Conservation (phyloP, 1,284 basidiomycete species). For the Waitea zeae region DNA sequence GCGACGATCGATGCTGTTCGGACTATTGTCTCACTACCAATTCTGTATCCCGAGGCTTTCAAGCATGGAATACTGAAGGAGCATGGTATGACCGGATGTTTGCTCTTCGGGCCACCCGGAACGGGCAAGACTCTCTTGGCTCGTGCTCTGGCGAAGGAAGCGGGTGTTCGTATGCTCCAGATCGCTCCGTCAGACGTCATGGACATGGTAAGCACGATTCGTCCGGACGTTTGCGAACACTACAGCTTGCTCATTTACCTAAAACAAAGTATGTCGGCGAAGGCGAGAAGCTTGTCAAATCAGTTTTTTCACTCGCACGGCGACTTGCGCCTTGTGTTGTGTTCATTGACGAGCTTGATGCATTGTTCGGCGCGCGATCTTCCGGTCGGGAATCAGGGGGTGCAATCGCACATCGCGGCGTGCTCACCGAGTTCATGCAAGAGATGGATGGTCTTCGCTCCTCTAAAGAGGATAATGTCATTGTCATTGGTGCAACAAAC, state of each 20-base stretch:
- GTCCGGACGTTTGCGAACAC: conserved; percentile 3
- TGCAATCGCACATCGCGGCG: conserved; percentile 67
- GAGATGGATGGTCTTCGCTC: conserved; percentile 92
- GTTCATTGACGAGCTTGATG: conserved; percentile 94
- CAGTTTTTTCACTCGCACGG: conserved; percentile 81
- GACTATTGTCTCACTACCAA: conserved; percentile 81
- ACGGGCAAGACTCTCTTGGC: conserved; percentile 87
- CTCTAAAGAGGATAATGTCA: conserved; percentile 65
- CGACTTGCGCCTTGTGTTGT: conserved; percentile 84
- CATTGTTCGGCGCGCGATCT: conserved; percentile 79
- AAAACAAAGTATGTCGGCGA: conserved; percentile 72
- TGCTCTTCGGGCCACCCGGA: conserved; percentile 83
- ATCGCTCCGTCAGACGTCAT: conserved; percentile 75
- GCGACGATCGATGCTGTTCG: conserved; percentile 80
- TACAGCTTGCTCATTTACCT: conserved; percentile 4
- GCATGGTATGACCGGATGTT: conserved; percentile 75
- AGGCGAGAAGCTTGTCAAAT: conserved; percentile 86
- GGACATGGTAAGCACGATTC: conserved; percentile 57
- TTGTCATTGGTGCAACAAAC: conserved; percentile 93
- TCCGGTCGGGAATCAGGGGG: conserved; percentile 70
- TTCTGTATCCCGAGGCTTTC: conserved; percentile 84
- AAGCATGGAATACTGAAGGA: conserved; percentile 82
- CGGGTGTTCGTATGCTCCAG: conserved; percentile 77
- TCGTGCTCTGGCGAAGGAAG: conserved; percentile 82
- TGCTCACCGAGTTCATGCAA: conserved; percentile 94